Evolutionary conservation across 2,329 filamentous ascomycete species (phyloP).

Genomic region (Curvularia sp.): DNA sequence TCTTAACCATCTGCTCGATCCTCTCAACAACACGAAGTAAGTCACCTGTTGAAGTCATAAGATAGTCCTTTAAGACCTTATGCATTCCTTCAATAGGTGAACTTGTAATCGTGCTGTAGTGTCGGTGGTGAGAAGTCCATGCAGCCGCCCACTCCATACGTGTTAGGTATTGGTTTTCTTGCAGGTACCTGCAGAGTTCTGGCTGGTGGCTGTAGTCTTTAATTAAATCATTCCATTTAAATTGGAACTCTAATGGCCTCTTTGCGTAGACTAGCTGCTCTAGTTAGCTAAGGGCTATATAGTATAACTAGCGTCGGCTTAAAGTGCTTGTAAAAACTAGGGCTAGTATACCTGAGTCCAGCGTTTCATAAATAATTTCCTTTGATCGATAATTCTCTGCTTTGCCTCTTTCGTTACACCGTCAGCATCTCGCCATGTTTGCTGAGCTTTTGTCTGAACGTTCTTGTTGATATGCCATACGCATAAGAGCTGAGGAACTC

Average conservation of each 20-base stretch:
- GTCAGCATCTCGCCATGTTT: too few relatives aligned
- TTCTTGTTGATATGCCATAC: too few relatives aligned
- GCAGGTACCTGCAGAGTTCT: constrained; percentile 19
- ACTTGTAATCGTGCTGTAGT: constrained; percentile 22
- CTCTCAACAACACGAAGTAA: constrained; percentile 19
- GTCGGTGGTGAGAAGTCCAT: constrained; percentile 18
- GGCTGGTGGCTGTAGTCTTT: constrained; percentile 18
- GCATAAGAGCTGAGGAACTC: too few relatives aligned
- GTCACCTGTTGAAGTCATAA: constrained; percentile 23
- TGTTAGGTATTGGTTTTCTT: too few relatives aligned
- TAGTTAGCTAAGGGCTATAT: constrained; percentile 6
- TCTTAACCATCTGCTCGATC: constrained; percentile 19
- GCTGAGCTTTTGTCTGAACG: too few relatives aligned
- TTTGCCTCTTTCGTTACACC: too few relatives aligned
- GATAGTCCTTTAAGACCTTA: constrained; percentile 21
- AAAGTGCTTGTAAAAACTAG: too few relatives aligned
- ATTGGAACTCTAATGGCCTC: constrained; percentile 16
- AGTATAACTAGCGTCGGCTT: too few relatives aligned
- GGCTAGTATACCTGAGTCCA: too few relatives aligned
- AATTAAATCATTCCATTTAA: constrained; percentile 18
- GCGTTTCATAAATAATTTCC: too few relatives aligned
- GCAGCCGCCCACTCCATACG: constrained; percentile 21
- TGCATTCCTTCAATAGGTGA: constrained; percentile 21
- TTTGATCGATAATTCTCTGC: too few relatives aligned
- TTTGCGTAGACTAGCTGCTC: constrained; percentile 24